Evolutionary conservation across 2,329 filamentous ascomycete genomes (phyloP).

Genomic region (Plenodomus biglobosus): DNA sequence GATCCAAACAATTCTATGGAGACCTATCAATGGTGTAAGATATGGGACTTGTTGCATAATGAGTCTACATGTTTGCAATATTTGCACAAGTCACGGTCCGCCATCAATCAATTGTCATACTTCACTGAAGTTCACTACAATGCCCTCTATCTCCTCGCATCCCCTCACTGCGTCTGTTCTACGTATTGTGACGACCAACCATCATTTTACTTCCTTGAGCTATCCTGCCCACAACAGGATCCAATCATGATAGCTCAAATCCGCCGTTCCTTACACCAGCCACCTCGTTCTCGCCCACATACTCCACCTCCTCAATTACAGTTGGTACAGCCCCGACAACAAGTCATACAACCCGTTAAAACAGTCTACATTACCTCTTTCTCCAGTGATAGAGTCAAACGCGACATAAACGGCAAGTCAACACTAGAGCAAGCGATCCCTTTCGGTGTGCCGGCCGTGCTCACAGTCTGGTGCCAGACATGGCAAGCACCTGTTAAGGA

Average conservation of each 20-base stretch:
- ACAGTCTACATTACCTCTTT: conserved; percentile 2
- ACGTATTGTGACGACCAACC: too few relatives aligned
- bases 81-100: too few relatives aligned
- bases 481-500: conserved; percentile 10
- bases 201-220: too few relatives aligned
- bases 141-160: too few relatives aligned
- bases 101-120: too few relatives aligned
- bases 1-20: too few relatives aligned
- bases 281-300: background rate
- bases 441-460: background rate
- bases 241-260: background rate
- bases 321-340: background rate
- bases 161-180: too few relatives aligned
- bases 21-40: too few relatives aligned
- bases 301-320: background rate
- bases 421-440: background rate
- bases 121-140: too few relatives aligned
- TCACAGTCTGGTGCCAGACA: conserved; percentile 5
- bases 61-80: too few relatives aligned
- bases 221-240: background rate
- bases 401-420: background rate
- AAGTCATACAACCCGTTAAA: background rate
- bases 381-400: conserved; percentile 1
- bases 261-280: background rate
- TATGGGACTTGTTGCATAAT: too few relatives aligned